Evolutionary conservation across 1,284 basidiomycete genomes (phyloP).

Genomic region (Trichosporon sp.): DNA sequence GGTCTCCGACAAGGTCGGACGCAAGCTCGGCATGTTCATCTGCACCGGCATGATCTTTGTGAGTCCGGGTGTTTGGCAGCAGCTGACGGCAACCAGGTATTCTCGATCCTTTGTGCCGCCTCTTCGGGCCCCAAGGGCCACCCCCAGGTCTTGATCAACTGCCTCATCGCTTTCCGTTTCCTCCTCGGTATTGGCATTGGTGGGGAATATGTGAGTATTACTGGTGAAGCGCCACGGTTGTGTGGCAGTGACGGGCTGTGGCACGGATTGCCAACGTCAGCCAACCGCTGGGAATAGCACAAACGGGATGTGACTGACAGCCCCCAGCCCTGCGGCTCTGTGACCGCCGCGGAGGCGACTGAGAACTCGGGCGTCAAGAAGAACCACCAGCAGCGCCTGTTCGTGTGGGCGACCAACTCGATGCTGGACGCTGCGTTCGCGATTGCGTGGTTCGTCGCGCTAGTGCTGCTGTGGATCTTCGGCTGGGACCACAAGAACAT

Average conservation of each 20-base stretch:
- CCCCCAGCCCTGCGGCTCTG: slow-evolving; percentile 56
- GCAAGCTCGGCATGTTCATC: slow-evolving; percentile 56
- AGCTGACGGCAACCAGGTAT: slow-evolving; percentile 11
- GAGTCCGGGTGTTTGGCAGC: background rate
- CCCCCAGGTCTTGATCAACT: slow-evolving; percentile 61
- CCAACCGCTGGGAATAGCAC: background rate
- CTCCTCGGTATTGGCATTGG: slow-evolving; percentile 69
- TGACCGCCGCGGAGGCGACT: slow-evolving; percentile 75
- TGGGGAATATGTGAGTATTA: slow-evolving; percentile 62
- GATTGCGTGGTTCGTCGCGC: slow-evolving; percentile 72
- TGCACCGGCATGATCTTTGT: slow-evolving; percentile 9
- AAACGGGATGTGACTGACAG: background rate
- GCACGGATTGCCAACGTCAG: background rate
- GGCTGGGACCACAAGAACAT: slow-evolving; percentile 53
- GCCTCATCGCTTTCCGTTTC: slow-evolving; percentile 81
- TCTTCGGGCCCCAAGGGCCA: slow-evolving; percentile 7
- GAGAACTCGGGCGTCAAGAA: slow-evolving; percentile 68
- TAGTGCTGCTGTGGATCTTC: slow-evolving; percentile 82
- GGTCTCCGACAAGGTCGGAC: slow-evolving; percentile 77
- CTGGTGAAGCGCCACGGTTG: background rate
- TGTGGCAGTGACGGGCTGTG: background rate
- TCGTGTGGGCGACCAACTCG: slow-evolving; percentile 53
- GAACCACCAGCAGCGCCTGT: slow-evolving; percentile 76
- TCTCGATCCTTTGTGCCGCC: slow-evolving; percentile 57
- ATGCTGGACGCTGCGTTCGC: slow-evolving; percentile 43